Percentiles rank a stretch among this genome's conserved stretches.
Evolutionary conservation across 2,329 filamentous ascomycete genomes (phyloP).

Genomic region (Trichoderma cornu-damae): DNA sequence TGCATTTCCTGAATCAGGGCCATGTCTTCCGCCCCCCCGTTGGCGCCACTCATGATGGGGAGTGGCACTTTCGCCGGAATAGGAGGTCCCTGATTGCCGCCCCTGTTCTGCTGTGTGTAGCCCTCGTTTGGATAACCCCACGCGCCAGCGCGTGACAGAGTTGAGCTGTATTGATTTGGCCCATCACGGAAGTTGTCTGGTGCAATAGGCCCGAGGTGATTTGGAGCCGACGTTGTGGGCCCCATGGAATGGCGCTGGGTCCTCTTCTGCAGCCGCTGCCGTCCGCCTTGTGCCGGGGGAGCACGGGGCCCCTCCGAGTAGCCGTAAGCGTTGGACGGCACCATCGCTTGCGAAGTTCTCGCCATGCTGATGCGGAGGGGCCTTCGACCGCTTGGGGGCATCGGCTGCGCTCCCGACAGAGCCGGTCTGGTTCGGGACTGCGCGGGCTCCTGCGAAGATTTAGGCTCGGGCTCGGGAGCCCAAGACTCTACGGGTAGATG

Average conservation of each 20-base stretch:
- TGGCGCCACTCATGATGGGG: slow-evolving; percentile 41
- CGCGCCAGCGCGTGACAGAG: slow-evolving; percentile 42
- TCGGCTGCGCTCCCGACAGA: slow-evolving; percentile 49
- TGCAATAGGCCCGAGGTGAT: slow-evolving; percentile 50
- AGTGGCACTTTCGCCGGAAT: slow-evolving; percentile 68
- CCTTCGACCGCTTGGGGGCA: slow-evolving; percentile 47
- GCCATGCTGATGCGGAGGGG: slow-evolving; percentile 42
- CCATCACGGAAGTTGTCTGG: slow-evolving; percentile 48
- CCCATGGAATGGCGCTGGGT: slow-evolving; percentile 41
- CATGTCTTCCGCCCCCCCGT: slow-evolving; percentile 44
- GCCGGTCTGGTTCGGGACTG: slow-evolving; percentile 41
- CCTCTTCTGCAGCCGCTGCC: slow-evolving; percentile 63
- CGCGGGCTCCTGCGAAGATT: slow-evolving; percentile 28
- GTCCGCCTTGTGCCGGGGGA: slow-evolving; percentile 35
- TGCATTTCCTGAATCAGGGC: slow-evolving; percentile 68
- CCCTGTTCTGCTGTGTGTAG: slow-evolving; percentile 40
- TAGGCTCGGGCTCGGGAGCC: slow-evolving; percentile 68
- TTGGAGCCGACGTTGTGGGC: slow-evolving; percentile 36
- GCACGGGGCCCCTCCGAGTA: slow-evolving; percentile 32
- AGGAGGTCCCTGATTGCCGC: slow-evolving; percentile 42
- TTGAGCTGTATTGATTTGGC: slow-evolving; percentile 32
- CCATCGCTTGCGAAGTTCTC: slow-evolving; percentile 45
- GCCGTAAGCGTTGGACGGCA: slow-evolving; percentile 30
- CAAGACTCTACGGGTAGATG: slow-evolving; percentile 72
- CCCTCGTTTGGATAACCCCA: slow-evolving; percentile 54